Evolutionary conservation across 2,329 filamentous ascomycete species (phyloP).

Genomic region (Xylariaceae sp.): DNA sequence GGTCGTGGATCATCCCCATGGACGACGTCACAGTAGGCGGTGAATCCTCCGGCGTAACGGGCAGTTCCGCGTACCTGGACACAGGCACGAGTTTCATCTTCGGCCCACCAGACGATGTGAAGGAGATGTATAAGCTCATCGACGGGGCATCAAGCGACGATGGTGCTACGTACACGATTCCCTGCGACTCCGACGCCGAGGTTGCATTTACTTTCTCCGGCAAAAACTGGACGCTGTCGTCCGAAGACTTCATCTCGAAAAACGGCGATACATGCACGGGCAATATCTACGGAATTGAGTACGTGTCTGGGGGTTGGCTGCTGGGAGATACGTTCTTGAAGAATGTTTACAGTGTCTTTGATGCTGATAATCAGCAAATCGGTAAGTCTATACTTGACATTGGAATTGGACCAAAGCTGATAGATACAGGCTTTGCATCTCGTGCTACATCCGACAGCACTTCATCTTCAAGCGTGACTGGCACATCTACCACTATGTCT

Average conservation of each 20-base stretch:
- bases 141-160: slow-evolving; percentile 52
- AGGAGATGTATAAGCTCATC: slow-evolving; percentile 63
- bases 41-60: slow-evolving; percentile 52
- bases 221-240: slow-evolving; percentile 60
- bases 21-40: slow-evolving; percentile 63
- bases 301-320: slow-evolving; percentile 68
- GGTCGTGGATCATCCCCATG: slow-evolving; percentile 67
- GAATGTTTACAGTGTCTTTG: slow-evolving; percentile 85
- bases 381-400: slow-evolving; percentile 40
- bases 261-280: slow-evolving; percentile 54
- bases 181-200: slow-evolving; percentile 61
- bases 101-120: slow-evolving; percentile 63
- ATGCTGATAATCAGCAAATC: slow-evolving; percentile 63
- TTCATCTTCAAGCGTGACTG: slow-evolving; percentile 13
- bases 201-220: slow-evolving; percentile 67
- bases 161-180: slow-evolving; percentile 64
- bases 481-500: slow-evolving; percentile 8
- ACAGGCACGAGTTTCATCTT: slow-evolving; percentile 80
- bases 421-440: slow-evolving; percentile 34
- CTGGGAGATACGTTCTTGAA: slow-evolving; percentile 83
- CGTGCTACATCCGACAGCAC: slow-evolving; percentile 20
- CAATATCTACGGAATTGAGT: slow-evolving; percentile 69
- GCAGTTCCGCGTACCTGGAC: slow-evolving; percentile 68
- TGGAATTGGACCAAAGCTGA: slow-evolving; percentile 1
- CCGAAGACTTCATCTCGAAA: slow-evolving; percentile 65